Evolutionary conservation across 2,329 filamentous ascomycete genomes (phyloP), one percentile per base, ranked within the genome.

Genomic region (Aureobasidium sp.): DNA sequence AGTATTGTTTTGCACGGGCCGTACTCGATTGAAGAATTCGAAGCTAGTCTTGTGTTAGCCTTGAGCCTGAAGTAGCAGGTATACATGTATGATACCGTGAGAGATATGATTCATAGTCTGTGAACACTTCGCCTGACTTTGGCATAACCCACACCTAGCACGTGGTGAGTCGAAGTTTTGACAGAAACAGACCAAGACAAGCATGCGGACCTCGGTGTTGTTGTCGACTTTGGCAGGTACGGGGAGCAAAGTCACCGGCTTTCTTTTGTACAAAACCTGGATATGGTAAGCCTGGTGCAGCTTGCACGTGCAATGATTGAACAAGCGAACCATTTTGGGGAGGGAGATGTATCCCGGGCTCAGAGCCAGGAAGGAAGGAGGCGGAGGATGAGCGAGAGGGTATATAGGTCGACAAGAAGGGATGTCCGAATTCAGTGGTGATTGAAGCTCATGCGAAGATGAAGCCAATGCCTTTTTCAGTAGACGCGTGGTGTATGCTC

Each of bases 201-300:
- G 17, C 19, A 19, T 22, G 24, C 79, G 62, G 78, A 91, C 90
- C 80, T 97, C 90, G 62, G 81, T 78, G 63, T 87, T 83, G 60
- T 95, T 88, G 75, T 93, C 84, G 61, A 90, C 79, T 60, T 91
- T 80, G 49, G 79, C 74, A 19, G 86, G 85, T 42, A 79, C 77
- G 45, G 86, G 79, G 60, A 90, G 75, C 67, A 89, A 86, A 72
- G 88, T 84, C 66, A 97, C 90, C 54, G 90, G 90, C 73, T 97
- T 97, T 64, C 93, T 83, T 75, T 97, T 97, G 72, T 88, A 96
- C 59, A 95, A 79, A 62, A 98, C 91, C 91, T 97, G 66, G 39
- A 39, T 5, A 45, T 34, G 32, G 39, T 53, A 12, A 53, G 49
- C 16, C 30, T 16, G 22, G 22, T 48, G 21, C 19, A 24, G 49